These are phyloP conservation scores for Zygosaccharomyces pseudorouxii DNA, from an alignment of 805 yeast genomes.

Conservation along the genomic window DNA sequence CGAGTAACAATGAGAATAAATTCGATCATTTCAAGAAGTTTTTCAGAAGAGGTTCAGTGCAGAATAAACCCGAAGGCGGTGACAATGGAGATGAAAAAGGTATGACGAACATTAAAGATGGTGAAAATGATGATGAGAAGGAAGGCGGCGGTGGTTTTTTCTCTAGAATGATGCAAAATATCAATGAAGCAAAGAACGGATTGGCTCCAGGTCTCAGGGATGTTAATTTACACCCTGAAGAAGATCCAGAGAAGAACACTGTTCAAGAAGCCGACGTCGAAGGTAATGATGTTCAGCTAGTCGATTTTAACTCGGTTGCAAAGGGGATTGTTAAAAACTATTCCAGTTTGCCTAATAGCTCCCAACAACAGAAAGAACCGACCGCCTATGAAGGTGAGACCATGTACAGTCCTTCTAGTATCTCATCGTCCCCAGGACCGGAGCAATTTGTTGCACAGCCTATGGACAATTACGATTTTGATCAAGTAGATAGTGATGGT, in stretches of 20 bases:
- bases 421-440: constrained; percentile 8
- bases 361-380: constrained; percentile 1
- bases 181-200: constrained; percentile 33
- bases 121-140: constrained; percentile 18
- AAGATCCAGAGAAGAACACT: constrained; percentile 36
- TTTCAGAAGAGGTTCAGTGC: constrained; percentile 18
- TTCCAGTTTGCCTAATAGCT: constrained; percentile 23
- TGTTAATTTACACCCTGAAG: constrained; percentile 20
- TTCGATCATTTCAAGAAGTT: constrained; percentile 23
- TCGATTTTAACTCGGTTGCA: constrained; percentile 48
- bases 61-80: constrained; percentile 3
- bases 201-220: constrained; percentile 35
- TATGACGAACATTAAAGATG: constrained; percentile 15
- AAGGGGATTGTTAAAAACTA: constrained; percentile 50
- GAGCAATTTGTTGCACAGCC: constrained; percentile 36
- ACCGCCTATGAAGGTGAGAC: constrained; percentile 18
- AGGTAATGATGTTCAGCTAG: constrained; percentile 41
- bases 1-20: constrained; percentile 17
- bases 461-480: constrained; percentile 41
- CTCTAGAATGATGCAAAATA: constrained; percentile 28
- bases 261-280: constrained; percentile 27
- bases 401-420: constrained; percentile 10
- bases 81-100: constrained; percentile 3
- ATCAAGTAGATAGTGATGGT: constrained; percentile 19
- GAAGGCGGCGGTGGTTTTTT: constrained; percentile 27